Percentiles rank a stretch among this genome's conserved stretches.
Conservation (phyloP, 495 filamentous ascomycete species). For the Hyaloscypha hepaticicola region DNA sequence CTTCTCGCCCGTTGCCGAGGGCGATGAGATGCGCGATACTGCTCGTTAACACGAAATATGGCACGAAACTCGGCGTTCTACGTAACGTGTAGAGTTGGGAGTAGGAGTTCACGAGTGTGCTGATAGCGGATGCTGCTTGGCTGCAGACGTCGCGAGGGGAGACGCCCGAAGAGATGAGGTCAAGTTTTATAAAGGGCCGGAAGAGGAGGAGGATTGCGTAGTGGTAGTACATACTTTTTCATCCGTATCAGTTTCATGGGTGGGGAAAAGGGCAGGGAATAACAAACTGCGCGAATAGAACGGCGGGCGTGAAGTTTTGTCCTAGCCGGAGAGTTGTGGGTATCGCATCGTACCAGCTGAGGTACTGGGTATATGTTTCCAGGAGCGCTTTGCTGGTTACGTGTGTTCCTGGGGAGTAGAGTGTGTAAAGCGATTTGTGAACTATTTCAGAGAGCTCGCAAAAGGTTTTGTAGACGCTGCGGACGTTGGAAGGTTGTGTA, state of each 20-base stretch:
- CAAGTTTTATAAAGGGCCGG: constrained; percentile 62
- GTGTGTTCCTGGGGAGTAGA: constrained; percentile 59
- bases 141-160: constrained; percentile 62
- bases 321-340: constrained; percentile 57
- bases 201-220: constrained; percentile 63
- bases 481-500: constrained; percentile 53
- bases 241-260: constrained; percentile 12
- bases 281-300: constrained; percentile 65
- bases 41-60: constrained; percentile 58
- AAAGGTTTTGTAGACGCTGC: constrained; percentile 59
- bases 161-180: constrained; percentile 55
- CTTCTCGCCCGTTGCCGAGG: constrained; percentile 22
- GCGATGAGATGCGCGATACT: constrained; percentile 54
- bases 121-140: constrained; percentile 60
- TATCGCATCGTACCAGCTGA: constrained; percentile 62
- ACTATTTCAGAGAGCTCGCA: constrained; percentile 67
- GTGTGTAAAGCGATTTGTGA: constrained; percentile 60
- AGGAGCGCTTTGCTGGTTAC: constrained; percentile 58
- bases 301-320: constrained; percentile 57
- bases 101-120: constrained; percentile 55
- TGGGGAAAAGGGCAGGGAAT: background rate
- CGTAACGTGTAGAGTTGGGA: constrained; percentile 58
- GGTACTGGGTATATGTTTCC: constrained; percentile 55
- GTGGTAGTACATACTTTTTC: constrained; percentile 63
- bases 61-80: constrained; percentile 56